Evolutionary conservation across 164 flowering plant genomes (phyloP).

Genomic region (Nelumbo lutea): DNA sequence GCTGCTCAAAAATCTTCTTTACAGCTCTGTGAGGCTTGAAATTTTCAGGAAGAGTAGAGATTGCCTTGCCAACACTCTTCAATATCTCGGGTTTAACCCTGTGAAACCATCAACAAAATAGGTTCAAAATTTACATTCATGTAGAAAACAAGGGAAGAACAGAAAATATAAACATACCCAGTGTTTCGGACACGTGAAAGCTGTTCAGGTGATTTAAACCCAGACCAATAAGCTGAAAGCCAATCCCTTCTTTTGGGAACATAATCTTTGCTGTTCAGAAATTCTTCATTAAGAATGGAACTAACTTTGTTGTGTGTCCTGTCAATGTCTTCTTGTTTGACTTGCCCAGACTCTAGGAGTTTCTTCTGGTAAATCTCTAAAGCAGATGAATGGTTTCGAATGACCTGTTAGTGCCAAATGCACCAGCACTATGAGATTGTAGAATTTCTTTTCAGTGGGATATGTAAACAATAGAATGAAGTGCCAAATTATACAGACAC

Average conservation of each 20-base stretch:
- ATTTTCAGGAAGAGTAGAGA: conserved; percentile 70
- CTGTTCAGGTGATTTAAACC: conserved; percentile 95
- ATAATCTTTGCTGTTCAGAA: conserved; percentile 78
- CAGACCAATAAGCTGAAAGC: conserved; percentile 95
- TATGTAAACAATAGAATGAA: neutral
- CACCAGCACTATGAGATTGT: neutral
- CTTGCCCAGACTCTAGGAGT: conserved; percentile 71
- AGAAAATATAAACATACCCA: conserved; percentile 45
- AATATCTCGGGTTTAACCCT: conserved; percentile 95
- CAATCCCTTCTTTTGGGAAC: conserved; percentile 73
- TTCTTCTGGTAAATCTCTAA: conserved; percentile 73
- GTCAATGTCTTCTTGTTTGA: conserved; percentile 65
- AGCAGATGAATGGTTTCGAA: conserved; percentile 82
- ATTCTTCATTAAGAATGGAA: conserved; percentile 84
- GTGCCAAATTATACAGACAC: neutral
- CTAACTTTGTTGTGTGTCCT: conserved; percentile 61
- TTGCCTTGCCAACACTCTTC: conserved; percentile 92
- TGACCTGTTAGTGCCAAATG: conserved; percentile 43
- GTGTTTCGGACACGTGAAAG: conserved; percentile 89
- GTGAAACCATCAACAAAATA: conserved; percentile 18
- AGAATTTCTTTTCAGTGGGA: neutral
- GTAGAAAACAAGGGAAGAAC: neutral
- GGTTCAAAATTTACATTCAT: neutral
- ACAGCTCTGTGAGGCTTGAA: conserved; percentile 95
- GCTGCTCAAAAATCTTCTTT: conserved; percentile 82